Base-by-base conservation (phyloP, 352 stramenopile genomes). In the Pythium grandisporangium region DNA sequence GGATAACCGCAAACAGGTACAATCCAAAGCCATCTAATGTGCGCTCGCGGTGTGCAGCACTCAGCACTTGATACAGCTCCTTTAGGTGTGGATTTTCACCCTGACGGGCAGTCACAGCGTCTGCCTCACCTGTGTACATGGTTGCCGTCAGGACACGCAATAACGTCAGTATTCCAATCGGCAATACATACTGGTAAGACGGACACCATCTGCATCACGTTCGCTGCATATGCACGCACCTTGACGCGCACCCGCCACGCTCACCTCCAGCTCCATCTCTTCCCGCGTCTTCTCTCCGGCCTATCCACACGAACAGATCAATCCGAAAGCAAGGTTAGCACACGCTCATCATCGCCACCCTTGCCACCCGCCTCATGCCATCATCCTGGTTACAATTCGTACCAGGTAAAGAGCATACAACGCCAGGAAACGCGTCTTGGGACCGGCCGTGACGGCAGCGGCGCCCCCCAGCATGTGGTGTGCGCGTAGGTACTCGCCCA, bases 201-300 rank as follows among this genome's bases (percentile, higher is more conserved):
- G n/a, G n/a, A n/a, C n/a, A n/a, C n/a, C n/a, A n/a, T n/a, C n/a
- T n/a, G n/a, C n/a, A n/a, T n/a, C n/a, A n/a, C n/a, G n/a, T n/a
- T n/a, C n/a, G n/a, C n/a, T n/a, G n/a, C n/a, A n/a, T n/a, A n/a
- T n/a, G n/a, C n/a, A n/a, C n/a, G n/a, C n/a, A n/a, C n/a, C n/a
- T n/a, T n/a, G 27, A 32, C 61, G 64, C 22, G 61, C 55, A 21
- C 66, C 62, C 24, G 70, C 66, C 14, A 82, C 60, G 45, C 77
- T 84, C 47, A 82, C 77, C 42, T 86, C 68, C 6, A 87, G 51
- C 45, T 77, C 63, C 60, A 82, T 69, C 52, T 90, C 78, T 41
- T 91, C 73, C 26, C 87, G 90, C 30, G 67, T 61, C 40, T 89
- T 86, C 48, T 93, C 80, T 14, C 80, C 80, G 24, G 78, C 80